These are phyloP conservation scores for Pleurotus giganteus DNA, from an alignment of 768 basidiomycete genomes.

Conservation along the genomic window DNA sequence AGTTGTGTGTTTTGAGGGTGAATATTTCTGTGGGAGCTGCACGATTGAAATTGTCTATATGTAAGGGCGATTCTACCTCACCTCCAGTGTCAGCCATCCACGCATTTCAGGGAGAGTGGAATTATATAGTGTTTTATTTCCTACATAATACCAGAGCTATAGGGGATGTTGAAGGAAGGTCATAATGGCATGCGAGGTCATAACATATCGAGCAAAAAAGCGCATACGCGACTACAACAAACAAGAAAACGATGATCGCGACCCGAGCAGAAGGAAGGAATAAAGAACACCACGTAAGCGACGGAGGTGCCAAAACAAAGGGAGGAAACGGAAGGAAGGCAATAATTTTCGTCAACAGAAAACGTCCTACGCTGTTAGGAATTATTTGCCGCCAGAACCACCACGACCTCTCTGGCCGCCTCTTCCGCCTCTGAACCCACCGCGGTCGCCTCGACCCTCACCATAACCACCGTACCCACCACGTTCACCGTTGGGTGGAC, in stretches of 20 bases:
- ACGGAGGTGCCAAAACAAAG: neutral
- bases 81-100: too few relatives aligned
- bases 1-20: too few relatives aligned
- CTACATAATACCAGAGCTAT: constrained; percentile 5
- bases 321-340: neutral
- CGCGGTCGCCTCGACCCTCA: constrained; percentile 29
- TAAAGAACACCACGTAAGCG: neutral
- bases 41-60: too few relatives aligned
- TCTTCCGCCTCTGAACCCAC: constrained; percentile 23
- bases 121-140: constrained; percentile 4
- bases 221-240: neutral
- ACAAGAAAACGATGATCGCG: neutral
- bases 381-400: constrained; percentile 17
- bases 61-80: too few relatives aligned
- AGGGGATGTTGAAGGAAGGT: neutral
- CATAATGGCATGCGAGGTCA: constrained; percentile 9
- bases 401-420: constrained; percentile 20
- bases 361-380: neutral
- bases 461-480: constrained; percentile 41
- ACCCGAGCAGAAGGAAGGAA: neutral
- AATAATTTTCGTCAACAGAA: too few relatives aligned
- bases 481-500: constrained; percentile 50
- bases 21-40: too few relatives aligned
- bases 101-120: too few relatives aligned
- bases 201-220: constrained; percentile 6